Base-by-base conservation (phyloP, 352 stramenopile species). In the Pythium volutum region DNA sequence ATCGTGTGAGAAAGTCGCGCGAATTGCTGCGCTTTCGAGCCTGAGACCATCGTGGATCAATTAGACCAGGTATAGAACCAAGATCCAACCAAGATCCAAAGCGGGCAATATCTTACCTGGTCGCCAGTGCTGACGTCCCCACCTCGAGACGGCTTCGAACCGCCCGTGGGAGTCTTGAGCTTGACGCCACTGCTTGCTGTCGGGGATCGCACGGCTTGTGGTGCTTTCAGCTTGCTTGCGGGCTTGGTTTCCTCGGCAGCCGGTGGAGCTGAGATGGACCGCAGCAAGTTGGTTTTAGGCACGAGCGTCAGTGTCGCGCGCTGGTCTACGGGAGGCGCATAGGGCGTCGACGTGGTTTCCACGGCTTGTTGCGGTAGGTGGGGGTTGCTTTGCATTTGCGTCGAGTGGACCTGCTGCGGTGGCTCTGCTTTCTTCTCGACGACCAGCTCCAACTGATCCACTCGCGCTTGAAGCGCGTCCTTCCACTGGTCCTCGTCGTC, bases 401-500 rank as follows among this genome's bases (percentile, higher is more conserved):
- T 26, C 18, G 49, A 20, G 11, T 29, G 11, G 3, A 48, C 20
- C 10, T 47, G n/a, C 25, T 63, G 49, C 25, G 57, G 23, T 16
- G 2, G 64, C 22, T 39, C 18, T 22, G 26, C n/a, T 41, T 70
- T 75, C 49, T 70, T 73, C 41, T 77, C 76, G 38, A 85, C 71
- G 20, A 77, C 75, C 16, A 90, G 74, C 59, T 89, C 79, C 41
- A 93, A 59, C 55, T 93, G 77, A 48, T 89, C 85, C 16, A 93
- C 81, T 20, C 82, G 82, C 39, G 79, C 79, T 70, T 93, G 83
- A 50, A 93, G 70, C 52, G 78, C 72, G 7, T 93, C 83, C 59
- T 89, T 91, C 79, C 79, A 93, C 39, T 75, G 77, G 34, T 93
- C 83, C 51, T 91, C 83, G 59, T 93, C 83, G 15, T 91, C 83